phyloP scores from a whole-genome alignment of 768 basidiomycete species.

The Paxillus involutus region DNA sequence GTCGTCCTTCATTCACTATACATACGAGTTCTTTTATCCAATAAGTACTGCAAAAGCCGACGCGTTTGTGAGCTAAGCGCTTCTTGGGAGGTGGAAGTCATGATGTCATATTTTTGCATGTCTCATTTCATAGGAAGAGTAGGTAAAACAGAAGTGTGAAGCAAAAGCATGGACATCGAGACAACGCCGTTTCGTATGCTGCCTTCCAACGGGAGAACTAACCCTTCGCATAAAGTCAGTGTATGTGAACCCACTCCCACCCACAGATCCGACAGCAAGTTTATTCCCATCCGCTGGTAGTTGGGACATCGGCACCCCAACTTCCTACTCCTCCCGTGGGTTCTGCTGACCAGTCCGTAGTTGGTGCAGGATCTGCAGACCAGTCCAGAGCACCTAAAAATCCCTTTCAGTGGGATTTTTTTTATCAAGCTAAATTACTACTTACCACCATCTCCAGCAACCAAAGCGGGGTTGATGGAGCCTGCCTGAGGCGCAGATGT shows the following conservation, averaged over 20 bases:
- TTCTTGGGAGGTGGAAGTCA: background rate
- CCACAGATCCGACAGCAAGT: background rate
- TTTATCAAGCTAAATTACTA: constrained; percentile 2
- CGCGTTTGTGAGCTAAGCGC: background rate
- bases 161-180: constrained; percentile 18
- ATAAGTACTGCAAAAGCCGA: background rate
- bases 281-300: constrained; percentile 32
- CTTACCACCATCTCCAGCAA: constrained; percentile 57
- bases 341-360: constrained; percentile 88
- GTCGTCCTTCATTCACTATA: too few species aligned
- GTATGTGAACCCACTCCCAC: constrained; percentile 3
- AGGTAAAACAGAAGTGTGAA: constrained; percentile 15
- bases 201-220: constrained; percentile 5
- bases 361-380: constrained; percentile 62
- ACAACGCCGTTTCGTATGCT: constrained; percentile 12
- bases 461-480: constrained; percentile 75
- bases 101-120: constrained; percentile 20
- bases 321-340: constrained; percentile 38
- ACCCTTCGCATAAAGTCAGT: background rate
- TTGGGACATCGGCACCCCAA: constrained; percentile 35
- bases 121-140: constrained; percentile 10
- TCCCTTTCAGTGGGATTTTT: background rate
- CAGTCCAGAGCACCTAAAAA: constrained; percentile 75
- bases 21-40: too few species aligned
- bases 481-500: constrained; percentile 66